A percentile compares a stretch with the other conserved stretches of the same genome.
These are phyloP conservation scores for Lecanoromycetidae sp. DNA, from an alignment of 2,329 filamentous ascomycete genomes.

Conservation along the genomic window DNA sequence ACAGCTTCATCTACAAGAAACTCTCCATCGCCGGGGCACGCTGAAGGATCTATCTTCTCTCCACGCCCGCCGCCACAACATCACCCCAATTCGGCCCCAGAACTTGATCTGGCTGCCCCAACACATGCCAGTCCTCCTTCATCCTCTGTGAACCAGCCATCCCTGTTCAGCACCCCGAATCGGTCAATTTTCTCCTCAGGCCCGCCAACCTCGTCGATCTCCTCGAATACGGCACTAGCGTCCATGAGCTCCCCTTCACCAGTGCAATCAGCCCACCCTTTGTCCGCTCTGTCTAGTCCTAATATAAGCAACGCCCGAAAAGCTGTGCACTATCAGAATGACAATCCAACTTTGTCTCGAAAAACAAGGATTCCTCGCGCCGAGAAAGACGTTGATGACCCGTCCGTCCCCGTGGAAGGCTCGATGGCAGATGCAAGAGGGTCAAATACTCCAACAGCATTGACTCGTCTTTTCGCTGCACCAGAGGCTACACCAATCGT, in stretches of 20 bases:
- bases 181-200: constrained; percentile 27
- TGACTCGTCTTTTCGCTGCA: constrained; percentile 23
- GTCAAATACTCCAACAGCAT: constrained; percentile 21
- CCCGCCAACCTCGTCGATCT: constrained; percentile 26
- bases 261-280: constrained; percentile 21
- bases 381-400: constrained; percentile 27
- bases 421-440: constrained; percentile 15
- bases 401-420: constrained; percentile 16
- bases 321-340: constrained; percentile 19
- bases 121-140: constrained; percentile 11
- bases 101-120: constrained; percentile 14
- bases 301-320: constrained; percentile 15
- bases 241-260: constrained; percentile 24
- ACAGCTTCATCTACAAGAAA: constrained; percentile 7
- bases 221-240: constrained; percentile 26
- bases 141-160: constrained; percentile 11
- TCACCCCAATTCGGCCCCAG: constrained; percentile 13
- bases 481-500: constrained; percentile 18
- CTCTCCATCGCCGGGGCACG: constrained; percentile 11
- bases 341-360: constrained; percentile 2
- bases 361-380: constrained; percentile 16
- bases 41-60: constrained; percentile 17
- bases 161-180: constrained; percentile 24
- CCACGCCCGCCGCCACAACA: constrained; percentile 10
- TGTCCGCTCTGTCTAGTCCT: constrained; percentile 20